Base-by-base conservation (phyloP, 2,329 filamentous ascomycete species). In the Fusarium subglutinans region DNA sequence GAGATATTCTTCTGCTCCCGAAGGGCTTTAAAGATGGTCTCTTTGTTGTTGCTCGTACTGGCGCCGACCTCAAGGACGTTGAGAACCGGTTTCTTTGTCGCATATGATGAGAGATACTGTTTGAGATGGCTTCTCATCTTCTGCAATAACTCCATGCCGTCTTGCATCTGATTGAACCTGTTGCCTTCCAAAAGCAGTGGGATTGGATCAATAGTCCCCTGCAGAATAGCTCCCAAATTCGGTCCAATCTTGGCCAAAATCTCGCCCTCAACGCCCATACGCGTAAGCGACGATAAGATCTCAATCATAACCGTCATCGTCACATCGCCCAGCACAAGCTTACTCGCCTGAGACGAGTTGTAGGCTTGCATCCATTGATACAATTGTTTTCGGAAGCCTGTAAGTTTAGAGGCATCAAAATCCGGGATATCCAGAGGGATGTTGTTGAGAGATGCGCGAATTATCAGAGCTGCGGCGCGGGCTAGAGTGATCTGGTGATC, bases 291-390 rank as follows among this genome's bases (percentile, higher is more conserved):
- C 2, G 71, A 65, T 3, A 74, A 20, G 0, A 74, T 72, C 38
- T 74, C 71, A 28, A 74, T 63, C 24, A 20, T 71, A 8, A 51
- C 59, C 1, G 54, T 72, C 58, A 65, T 74, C 2, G 71, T 68
- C 2, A 74, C 67, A 9, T 64, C 63, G 0, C 35, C 40, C 3
- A 74, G 15, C 1, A 59, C 35, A 0, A 74, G 14, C 18, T 72
- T 60, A 1, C 71, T 69, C 2, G 54, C 45, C 2, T 38, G 28
- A 1, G 54, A 65, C 8, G 64, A n/a, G 6, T 64, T 72, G 2
- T 69, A 70, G 0, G 22, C 3, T 2, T 37, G 33, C 60, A 70
- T 70, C 68, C 68, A 70, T 61, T 30, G n/a, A 13, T 66, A 56
- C 2, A 70, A 11, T 11, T 30, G 54, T 2, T 51, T 56, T 4